Percentiles rank a stretch among this genome's conserved stretches.
Evolutionary conservation across 176 grass and related monocot genomes (phyloP).

Genomic region (Bolboschoenus planiculmis): DNA sequence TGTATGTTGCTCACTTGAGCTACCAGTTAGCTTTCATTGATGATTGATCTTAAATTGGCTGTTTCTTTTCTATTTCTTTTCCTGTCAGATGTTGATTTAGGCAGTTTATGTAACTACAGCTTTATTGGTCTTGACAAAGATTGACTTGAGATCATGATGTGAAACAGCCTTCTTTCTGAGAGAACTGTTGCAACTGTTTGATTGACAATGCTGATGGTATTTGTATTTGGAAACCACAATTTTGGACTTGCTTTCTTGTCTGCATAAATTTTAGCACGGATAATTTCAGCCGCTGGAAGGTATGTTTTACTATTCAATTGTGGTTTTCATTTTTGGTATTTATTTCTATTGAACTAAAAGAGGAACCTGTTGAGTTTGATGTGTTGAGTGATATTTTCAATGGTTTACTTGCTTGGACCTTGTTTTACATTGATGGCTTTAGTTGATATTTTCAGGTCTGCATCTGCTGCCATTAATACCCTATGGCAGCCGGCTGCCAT

Average conservation of each 20-base stretch:
- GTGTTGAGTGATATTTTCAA: not conserved
- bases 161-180: not conserved
- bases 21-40: not conserved
- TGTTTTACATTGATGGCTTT: no score
- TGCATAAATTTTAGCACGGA: not conserved
- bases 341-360: not conserved
- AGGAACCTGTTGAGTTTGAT: not conserved
- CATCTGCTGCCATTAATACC: no score
- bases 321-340: not conserved
- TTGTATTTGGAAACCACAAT: not conserved
- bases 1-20: not conserved
- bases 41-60: not conserved
- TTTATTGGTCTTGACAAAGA: not conserved
- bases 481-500: no score
- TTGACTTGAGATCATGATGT: not conserved
- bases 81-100: not conserved
- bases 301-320: not conserved
- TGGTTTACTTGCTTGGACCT: no score
- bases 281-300: not conserved
- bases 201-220: not conserved
- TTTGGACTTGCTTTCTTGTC: not conserved
- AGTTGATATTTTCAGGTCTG: no score
- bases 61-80: not conserved
- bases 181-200: no score
- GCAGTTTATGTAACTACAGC: not conserved